Evolutionary conservation across 2,329 filamentous ascomycete genomes (phyloP), one percentile per base, ranked within the genome.

Genomic region (Microdochium nivale): DNA sequence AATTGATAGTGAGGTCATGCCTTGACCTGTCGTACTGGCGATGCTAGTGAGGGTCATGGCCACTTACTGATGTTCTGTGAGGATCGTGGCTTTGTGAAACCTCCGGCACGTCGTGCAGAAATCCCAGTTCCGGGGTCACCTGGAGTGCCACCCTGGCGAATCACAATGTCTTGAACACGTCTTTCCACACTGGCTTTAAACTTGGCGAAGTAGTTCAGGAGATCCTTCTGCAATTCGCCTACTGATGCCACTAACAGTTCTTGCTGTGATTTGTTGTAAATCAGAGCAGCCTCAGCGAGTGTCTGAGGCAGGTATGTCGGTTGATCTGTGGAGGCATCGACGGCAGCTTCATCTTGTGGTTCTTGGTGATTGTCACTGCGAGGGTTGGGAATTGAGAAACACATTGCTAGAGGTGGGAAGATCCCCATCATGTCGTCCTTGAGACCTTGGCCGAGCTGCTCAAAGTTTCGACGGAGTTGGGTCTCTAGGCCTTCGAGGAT

Each of bases 151-250:
- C 62, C 51, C 53, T 78, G 75, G 50, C 71, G 75, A 55, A 80
- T 73, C 43, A 78, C 76, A 19, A 90, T 77, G 33, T 94, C 86
- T 19, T 83, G 80, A 24, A 95, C 72, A 14, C 90, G 80, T 52
- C 81, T 77, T 40, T 88, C 71, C 10, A 96, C 80, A 13, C 75
- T 74, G 5, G 81, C 76, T 60, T 88, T 81, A 92, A 92, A 97
- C 56, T 89, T 86, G 53, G 87, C 83, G 63, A 92, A 95, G 63
- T 86, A 83, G 7, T 76, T 70, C 4, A 95, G 65, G 1, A 84
- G 78, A 51, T 86, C 83, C 55, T 79, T 82, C 70, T 84, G 90
- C 59, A 90, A 68, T 59, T 88, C 84, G 52, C 77, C 70, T 55
- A 86, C 75, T 46, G 60, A 63, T 11, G 54, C 53, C 11, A 55